Evolutionary conservation across 2,329 filamentous ascomycete species (phyloP), one percentile per base, ranked within the genome.

Genomic region (Sclerotinia subarctica): DNA sequence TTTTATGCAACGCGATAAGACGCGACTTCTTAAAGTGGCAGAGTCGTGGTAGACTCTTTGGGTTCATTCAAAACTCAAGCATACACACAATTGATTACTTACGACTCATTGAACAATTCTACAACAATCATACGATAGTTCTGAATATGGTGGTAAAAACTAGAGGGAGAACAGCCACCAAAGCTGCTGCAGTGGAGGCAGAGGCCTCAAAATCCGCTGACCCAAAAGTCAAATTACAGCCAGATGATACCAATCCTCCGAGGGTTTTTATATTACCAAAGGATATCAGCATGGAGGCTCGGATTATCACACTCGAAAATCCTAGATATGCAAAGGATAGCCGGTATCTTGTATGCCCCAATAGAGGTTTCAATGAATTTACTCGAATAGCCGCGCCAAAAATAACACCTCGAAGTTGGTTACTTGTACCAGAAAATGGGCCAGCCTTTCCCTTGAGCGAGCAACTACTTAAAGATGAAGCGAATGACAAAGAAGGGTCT

Each of bases 301-400:
- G 83, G 66, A 84, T 90, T 66, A 80, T 89, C 64, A 85, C 84
- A 1, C 81, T 91, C 49, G 83, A 84, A 26, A 83, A 90, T 72
- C 87, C 88, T 5, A 82, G 86, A 73, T 83, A 83, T 72, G 77
- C 78, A 24, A 82, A 80, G 44, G 83, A 85, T 3, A 81, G 84
- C 8, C 83, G 87, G 73, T 90, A 88, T 75, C 80, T 90, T 19
- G 81, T 87, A 44, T 90, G 88, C 72, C 86, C 87, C 3, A 78
- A 85, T 63, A 83, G 82, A 1, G 88, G 87, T 67, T 82, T 90
- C 69, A 88, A 87, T 79, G 88, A 91, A 74, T 88, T 90, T 75
- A 89, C 83, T 47, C 84, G 80, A 72, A 81, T 89, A 70, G 77
- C 82, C 2, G 81, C 83, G 0, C 83, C 85, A 13, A 84, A 82